Evolutionary conservation across 345 rosid genomes (phyloP).

Genomic region (Punica granatum): DNA sequence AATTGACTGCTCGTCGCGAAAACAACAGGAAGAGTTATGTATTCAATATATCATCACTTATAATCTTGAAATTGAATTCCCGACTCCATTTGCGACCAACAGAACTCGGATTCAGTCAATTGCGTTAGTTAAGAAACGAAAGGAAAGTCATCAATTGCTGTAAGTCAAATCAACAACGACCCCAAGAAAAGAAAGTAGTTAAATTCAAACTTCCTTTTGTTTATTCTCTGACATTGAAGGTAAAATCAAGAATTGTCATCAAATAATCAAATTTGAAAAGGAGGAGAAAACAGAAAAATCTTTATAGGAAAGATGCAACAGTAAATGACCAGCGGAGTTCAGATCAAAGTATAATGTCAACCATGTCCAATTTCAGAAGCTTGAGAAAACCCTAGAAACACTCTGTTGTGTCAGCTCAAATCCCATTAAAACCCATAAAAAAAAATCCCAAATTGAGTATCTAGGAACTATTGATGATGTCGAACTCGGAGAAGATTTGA

Average conservation of each 20-base stretch:
- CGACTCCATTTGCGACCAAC: background rate
- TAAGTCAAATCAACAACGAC: background rate
- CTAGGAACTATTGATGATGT: background rate
- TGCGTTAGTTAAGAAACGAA: background rate
- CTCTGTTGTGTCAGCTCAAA: background rate
- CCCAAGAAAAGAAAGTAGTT: background rate
- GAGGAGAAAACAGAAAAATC: background rate
- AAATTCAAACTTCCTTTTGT: background rate
- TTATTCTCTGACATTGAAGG: background rate
- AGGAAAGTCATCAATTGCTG: constrained; percentile 1
- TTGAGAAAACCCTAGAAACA: background rate
- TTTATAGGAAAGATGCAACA: background rate
- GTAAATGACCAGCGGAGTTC: background rate
- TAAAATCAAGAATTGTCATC: background rate
- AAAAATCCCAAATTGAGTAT: background rate
- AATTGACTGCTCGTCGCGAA: background rate
- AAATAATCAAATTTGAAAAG: too few relatives aligned
- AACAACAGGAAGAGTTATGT: background rate
- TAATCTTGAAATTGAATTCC: background rate
- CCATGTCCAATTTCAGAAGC: background rate
- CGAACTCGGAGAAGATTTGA: constrained; percentile 10
- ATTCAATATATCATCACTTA: background rate
- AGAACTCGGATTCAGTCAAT: background rate
- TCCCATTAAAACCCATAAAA: background rate
- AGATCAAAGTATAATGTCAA: background rate